Percentiles rank a stretch among this genome's conserved stretches.
Conservation (phyloP, 139 green algal species). For the Tetratostichococcus sp. region DNA sequence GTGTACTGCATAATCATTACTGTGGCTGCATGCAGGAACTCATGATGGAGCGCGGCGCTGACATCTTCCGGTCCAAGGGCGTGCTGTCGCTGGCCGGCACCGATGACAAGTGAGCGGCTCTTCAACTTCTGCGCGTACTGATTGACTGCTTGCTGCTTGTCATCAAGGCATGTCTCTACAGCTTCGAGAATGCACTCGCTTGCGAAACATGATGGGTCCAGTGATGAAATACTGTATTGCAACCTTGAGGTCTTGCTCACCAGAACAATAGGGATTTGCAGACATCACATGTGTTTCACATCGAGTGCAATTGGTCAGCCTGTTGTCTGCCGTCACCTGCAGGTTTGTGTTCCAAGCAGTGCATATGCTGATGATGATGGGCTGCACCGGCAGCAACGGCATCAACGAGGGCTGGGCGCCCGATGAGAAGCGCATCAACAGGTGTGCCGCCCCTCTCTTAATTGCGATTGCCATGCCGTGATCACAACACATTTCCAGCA, state of each 20-base stretch:
- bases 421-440: conserved; percentile 66
- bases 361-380: conserved; percentile 83
- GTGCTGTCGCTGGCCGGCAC: conserved; percentile 67
- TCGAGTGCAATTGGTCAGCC: background rate
- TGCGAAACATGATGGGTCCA: too few species aligned
- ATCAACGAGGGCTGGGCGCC: conserved; percentile 46
- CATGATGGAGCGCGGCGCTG: conserved; percentile 52
- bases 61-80: conserved; percentile 78
- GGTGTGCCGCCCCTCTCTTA: too few species aligned
- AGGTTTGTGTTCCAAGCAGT: conserved; percentile 79
- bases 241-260: conserved; percentile 4
- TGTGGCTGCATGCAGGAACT: too few species aligned
- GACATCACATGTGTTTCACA: too few species aligned
- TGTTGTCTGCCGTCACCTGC: background rate
- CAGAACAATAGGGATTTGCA: too few species aligned
- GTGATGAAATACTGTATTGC: too few species aligned
- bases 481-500: too few species aligned
- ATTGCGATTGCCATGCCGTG: too few species aligned
- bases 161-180: too few species aligned
- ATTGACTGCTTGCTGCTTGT: too few species aligned
- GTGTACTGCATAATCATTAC: too few species aligned
- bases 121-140: conserved; percentile 28
- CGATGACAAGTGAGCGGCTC: conserved; percentile 56
- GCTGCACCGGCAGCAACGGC: conserved; percentile 49
- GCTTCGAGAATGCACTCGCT: too few species aligned